Evolutionary conservation across 257 asterid species (phyloP).

Genomic region (Rubia yunnanensis): DNA sequence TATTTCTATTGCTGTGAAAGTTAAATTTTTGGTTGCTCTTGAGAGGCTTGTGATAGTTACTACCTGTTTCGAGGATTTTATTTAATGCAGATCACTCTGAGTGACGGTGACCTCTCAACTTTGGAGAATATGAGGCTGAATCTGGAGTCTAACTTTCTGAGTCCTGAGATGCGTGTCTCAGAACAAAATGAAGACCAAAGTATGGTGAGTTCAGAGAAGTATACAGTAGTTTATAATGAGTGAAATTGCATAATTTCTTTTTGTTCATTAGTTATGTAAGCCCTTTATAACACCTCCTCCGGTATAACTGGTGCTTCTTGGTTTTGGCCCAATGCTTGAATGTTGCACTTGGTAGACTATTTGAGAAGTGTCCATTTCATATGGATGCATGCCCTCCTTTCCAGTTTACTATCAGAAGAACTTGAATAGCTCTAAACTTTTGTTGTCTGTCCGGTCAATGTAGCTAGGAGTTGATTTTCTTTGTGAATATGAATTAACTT

Average conservation of each 20-base stretch:
- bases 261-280: not conserved
- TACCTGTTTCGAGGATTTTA: not conserved
- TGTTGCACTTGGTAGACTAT: not conserved
- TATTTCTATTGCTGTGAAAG: not conserved
- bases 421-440: not conserved
- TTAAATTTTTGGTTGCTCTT: not conserved
- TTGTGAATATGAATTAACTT: not conserved
- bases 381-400: not conserved
- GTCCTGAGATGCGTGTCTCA: constrained; percentile 13
- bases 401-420: not conserved
- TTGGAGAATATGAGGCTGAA: constrained; percentile 77
- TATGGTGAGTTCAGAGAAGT: constrained; percentile 28
- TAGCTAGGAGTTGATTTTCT: not conserved
- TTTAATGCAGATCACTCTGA: constrained; percentile 65
- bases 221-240: too few species aligned
- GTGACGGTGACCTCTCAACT: constrained; percentile 72
- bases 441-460: not conserved
- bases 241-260: not conserved
- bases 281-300: too few species aligned
- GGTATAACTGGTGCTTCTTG: not conserved
- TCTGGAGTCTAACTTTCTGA: constrained; percentile 58
- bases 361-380: not conserved
- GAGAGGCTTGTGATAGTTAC: not conserved
- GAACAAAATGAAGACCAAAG: constrained; percentile 16
- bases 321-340: not conserved